phyloP scores from a whole-genome alignment of 441 rosid genomes.

The Jatropha podagrica region DNA sequence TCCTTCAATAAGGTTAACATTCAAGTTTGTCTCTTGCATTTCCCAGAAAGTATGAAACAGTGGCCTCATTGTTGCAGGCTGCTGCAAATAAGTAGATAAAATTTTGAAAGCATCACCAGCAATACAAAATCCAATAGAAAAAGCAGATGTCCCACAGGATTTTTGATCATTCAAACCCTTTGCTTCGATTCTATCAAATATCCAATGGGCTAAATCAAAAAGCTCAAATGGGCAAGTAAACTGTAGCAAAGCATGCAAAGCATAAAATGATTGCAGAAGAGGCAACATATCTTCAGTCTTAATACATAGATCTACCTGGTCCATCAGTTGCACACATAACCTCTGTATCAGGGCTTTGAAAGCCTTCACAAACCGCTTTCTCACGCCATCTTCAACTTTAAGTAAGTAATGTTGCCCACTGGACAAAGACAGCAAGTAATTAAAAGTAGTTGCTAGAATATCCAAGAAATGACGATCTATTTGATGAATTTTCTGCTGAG shows the following conservation, averaged over 20 bases:
- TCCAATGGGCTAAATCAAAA: conserved; percentile 57
- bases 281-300: conserved; percentile 40
- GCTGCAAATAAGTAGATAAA: conserved; percentile 55
- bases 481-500: conserved; percentile 45
- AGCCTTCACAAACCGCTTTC: conserved; percentile 43
- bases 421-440: conserved; percentile 43
- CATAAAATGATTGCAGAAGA: conserved; percentile 55
- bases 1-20: conserved; percentile 53
- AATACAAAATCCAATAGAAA: conserved; percentile 59
- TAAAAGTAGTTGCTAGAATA: conserved; percentile 55
- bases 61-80: conserved; percentile 40
- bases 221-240: conserved; percentile 70
- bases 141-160: conserved; percentile 33
- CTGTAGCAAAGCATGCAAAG: conserved; percentile 52
- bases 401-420: conserved; percentile 27
- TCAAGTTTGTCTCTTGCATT: conserved; percentile 45
- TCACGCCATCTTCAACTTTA: conserved; percentile 28
- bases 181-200: conserved; percentile 47
- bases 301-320: conserved; percentile 49
- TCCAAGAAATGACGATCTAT: conserved; percentile 60
- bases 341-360: conserved; percentile 44
- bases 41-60: conserved; percentile 57
- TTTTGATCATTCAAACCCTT: conserved; percentile 33
- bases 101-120: conserved; percentile 68
- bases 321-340: conserved; percentile 44